Conservation (phyloP, 768 basidiomycete genomes). For the Gelatoporia subvermispora region DNA sequence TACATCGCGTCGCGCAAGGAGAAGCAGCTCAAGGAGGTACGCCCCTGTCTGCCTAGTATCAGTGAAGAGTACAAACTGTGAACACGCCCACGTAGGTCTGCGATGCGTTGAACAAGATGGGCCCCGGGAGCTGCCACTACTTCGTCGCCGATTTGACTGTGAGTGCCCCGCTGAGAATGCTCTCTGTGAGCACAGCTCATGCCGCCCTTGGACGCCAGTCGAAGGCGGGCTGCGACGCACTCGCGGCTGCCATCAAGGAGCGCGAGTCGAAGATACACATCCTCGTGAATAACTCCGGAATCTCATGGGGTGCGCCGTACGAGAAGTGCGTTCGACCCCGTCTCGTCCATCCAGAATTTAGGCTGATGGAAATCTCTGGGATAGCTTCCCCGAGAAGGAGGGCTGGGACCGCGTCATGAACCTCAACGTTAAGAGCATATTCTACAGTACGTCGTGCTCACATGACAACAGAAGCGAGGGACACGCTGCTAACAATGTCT, state of each 20-base stretch:
- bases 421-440: constrained; percentile 82
- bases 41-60: constrained; percentile 11
- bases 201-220: constrained; percentile 41
- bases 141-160: constrained; percentile 72
- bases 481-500: not conserved
- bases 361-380: not conserved
- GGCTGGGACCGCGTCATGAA: constrained; percentile 85
- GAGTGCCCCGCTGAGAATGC: constrained; percentile 30
- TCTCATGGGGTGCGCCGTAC: constrained; percentile 72
- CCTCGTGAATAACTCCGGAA: constrained; percentile 80
- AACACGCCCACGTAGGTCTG: constrained; percentile 19
- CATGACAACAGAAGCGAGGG: not conserved
- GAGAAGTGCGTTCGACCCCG: constrained; percentile 30
- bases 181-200: constrained; percentile 3
- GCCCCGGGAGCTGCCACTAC: constrained; percentile 63
- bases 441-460: constrained; percentile 53
- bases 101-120: constrained; percentile 54
- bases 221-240: constrained; percentile 73
- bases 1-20: constrained; percentile 89
- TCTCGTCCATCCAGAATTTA: not conserved
- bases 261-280: constrained; percentile 74
- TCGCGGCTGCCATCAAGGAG: constrained; percentile 63
- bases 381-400: constrained; percentile 65
- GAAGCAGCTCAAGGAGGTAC: constrained; percentile 67
- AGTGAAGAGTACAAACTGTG: too few relatives aligned